Evolutionary conservation across 768 basidiomycete genomes (phyloP).

Genomic region (Tylopilus sp.): DNA sequence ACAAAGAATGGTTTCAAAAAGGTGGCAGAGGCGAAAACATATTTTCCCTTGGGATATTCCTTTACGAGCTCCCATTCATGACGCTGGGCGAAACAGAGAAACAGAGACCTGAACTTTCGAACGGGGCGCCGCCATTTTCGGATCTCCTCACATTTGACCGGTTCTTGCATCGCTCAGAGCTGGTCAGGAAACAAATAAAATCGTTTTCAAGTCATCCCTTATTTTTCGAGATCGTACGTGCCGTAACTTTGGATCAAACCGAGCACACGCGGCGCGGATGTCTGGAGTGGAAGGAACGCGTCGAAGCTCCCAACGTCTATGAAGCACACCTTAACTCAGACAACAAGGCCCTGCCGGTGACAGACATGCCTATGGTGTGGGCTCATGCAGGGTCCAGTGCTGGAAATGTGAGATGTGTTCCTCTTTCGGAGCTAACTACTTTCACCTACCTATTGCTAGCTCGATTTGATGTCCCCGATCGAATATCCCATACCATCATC

Average conservation of each 20-base stretch:
- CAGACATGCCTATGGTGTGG: slow-evolving; percentile 4
- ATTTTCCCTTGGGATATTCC: slow-evolving; percentile 44
- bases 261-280: slow-evolving; percentile 4
- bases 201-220: slow-evolving; percentile 40
- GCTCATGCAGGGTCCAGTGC: slow-evolving; percentile 19
- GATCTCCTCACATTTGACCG: slow-evolving; percentile 41
- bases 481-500: slow-evolving; percentile 33
- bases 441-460: slow-evolving; percentile 21
- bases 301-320: not conserved
- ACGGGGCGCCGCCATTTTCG: slow-evolving; percentile 37
- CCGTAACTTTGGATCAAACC: slow-evolving; percentile 3
- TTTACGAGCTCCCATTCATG: slow-evolving; percentile 44
- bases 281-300: slow-evolving; percentile 23
- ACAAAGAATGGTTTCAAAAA: slow-evolving; percentile 40
- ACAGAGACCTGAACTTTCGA: not conserved
- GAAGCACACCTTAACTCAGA: not conserved
- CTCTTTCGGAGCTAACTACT: not conserved
- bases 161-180: slow-evolving; percentile 41
- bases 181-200: slow-evolving; percentile 36
- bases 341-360: slow-evolving; percentile 1
- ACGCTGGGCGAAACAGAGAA: slow-evolving; percentile 30
- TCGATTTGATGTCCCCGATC: slow-evolving; percentile 33
- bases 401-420: slow-evolving; percentile 28
- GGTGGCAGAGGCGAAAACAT: slow-evolving; percentile 45
- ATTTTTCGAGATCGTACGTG: slow-evolving; percentile 39